phyloP scores from a whole-genome alignment of 73 alveolate genomes.

The Paramecium tetraurelia region DNA sequence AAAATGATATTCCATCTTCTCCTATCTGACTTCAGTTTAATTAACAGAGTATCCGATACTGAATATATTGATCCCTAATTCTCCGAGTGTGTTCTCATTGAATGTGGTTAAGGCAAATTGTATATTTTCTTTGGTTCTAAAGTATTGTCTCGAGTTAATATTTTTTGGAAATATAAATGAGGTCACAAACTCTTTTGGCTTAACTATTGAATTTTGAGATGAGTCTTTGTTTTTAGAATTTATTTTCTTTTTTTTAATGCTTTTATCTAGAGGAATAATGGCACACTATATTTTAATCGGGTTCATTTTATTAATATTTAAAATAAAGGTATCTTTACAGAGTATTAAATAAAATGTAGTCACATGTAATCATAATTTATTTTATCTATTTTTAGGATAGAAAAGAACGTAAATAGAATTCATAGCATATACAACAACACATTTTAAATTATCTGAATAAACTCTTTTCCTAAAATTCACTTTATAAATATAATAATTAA shows the following conservation, averaged over 20 bases:
- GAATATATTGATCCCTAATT: conserved; percentile 13
- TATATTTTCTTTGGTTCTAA: not conserved
- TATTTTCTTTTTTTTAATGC: not conserved
- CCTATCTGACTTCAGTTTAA: not conserved
- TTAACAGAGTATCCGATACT: not conserved
- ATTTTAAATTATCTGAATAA: not conserved
- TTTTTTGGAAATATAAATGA: not conserved
- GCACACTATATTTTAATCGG: not conserved
- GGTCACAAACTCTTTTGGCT: not conserved
- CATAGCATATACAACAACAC: not conserved
- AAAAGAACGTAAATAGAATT: not conserved
- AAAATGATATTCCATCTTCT: not conserved
- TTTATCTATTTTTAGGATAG: not conserved
- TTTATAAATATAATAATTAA: not conserved
- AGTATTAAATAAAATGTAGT: not conserved
- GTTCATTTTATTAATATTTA: not conserved
- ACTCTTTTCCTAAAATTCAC: not conserved
- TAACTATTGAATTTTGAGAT: not conserved
- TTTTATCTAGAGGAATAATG: not conserved
- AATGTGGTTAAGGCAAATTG: not conserved
- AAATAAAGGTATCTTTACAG: not conserved
- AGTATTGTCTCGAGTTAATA: not conserved
- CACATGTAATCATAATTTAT: not conserved
- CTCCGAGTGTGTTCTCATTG: conserved; percentile 15
- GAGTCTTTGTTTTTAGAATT: not conserved